phyloP scores from a whole-genome alignment of 306 rosid species.

The Sicyos baderoa region DNA sequence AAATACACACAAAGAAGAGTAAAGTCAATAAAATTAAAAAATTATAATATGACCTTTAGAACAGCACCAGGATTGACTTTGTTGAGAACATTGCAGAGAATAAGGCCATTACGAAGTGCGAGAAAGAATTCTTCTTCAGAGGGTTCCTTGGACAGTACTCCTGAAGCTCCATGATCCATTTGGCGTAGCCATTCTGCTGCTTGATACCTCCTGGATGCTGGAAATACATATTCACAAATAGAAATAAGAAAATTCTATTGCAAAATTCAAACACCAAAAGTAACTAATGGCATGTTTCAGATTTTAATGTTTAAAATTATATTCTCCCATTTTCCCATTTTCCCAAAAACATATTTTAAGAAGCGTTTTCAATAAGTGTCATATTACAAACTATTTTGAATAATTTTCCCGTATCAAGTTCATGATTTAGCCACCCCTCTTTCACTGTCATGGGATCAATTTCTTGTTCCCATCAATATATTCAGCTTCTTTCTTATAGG shows the following conservation, averaged over 20 bases:
- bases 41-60: constrained; percentile 38
- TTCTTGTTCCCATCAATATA: not conserved
- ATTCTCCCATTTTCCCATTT: not conserved
- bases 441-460: not conserved
- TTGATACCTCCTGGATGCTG: constrained; percentile 70
- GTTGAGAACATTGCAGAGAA: constrained; percentile 95
- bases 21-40: not conserved
- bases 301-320: not conserved
- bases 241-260: not conserved
- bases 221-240: not conserved
- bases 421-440: not conserved
- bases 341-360: not conserved
- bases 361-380: not conserved
- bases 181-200: constrained; percentile 92
- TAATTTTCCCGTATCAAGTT: not conserved
- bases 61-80: constrained; percentile 91
- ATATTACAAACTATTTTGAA: too few relatives aligned
- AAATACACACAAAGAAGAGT: not conserved
- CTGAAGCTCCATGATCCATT: constrained; percentile 74
- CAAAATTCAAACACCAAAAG: not conserved
- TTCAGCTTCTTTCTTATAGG: too few relatives aligned
- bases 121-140: constrained; percentile 82
- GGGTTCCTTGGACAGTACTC: constrained; percentile 57
- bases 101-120: constrained; percentile 83
- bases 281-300: not conserved